Evolutionary conservation across 2,329 filamentous ascomycete species (phyloP).

Genomic region (Aspergillus oerlinghausenensis): DNA sequence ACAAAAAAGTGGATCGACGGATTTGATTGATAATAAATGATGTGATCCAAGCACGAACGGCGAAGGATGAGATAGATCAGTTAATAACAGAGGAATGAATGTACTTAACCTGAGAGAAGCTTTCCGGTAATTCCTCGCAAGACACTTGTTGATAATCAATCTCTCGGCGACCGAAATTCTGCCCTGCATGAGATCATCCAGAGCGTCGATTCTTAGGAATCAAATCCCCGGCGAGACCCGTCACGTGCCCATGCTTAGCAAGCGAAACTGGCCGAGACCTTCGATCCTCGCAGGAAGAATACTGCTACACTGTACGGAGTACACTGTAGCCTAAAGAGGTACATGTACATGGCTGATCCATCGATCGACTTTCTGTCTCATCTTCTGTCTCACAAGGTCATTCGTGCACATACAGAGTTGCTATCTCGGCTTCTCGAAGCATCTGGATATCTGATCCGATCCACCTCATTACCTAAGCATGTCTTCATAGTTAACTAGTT

Average conservation of each 20-base stretch:
- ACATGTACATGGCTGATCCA: background rate
- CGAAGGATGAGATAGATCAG: background rate
- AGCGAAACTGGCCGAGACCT: slow-evolving; percentile 16
- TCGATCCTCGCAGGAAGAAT: slow-evolving; percentile 8
- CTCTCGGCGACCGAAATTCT: background rate
- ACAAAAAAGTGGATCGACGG: background rate
- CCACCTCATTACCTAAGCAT: no score
- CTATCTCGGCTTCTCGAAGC: background rate
- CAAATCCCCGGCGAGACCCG: slow-evolving; percentile 8
- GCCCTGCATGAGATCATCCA: background rate
- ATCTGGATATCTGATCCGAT: background rate
- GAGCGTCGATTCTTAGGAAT: slow-evolving; percentile 5
- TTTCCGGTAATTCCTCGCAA: background rate
- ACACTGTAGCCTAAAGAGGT: no score
- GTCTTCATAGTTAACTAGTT: no score
- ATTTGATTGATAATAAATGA: background rate
- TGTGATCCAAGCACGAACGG: background rate
- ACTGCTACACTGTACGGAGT: no score
- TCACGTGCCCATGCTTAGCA: slow-evolving; percentile 18
- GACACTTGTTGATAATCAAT: background rate
- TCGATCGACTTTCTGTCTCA: background rate
- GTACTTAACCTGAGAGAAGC: background rate
- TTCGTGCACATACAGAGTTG: background rate
- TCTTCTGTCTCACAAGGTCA: background rate
- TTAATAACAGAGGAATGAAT: background rate